These are phyloP conservation scores for Paraleonurus japonicus DNA, from an alignment of 257 asterid genomes.

Conservation along the genomic window DNA sequence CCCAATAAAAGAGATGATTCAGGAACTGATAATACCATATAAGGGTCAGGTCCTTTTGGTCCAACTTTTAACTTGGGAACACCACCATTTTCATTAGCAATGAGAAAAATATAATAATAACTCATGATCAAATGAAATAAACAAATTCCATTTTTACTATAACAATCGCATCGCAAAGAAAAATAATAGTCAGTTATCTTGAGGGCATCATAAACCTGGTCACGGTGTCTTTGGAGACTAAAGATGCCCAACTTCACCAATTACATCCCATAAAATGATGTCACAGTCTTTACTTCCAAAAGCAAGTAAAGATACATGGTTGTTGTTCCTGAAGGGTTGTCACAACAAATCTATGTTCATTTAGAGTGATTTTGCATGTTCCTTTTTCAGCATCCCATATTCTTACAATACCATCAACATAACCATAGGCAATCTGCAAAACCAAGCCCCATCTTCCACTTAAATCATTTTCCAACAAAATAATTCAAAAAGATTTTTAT, in stretches of 20 bases:
- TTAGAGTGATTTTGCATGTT: slow-evolving; percentile 81
- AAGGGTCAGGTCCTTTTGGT: slow-evolving; percentile 72
- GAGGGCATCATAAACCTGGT: slow-evolving; percentile 63
- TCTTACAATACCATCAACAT: slow-evolving; percentile 92
- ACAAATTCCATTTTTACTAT: background rate
- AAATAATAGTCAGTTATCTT: background rate
- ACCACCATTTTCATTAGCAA: slow-evolving; percentile 50
- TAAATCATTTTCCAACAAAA: background rate
- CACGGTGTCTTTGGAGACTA: slow-evolving; percentile 94
- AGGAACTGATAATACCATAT: slow-evolving; percentile 51
- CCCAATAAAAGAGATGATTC: slow-evolving; percentile 14
- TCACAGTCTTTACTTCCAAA: slow-evolving; percentile 98
- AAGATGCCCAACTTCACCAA: slow-evolving; percentile 89
- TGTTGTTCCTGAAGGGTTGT: slow-evolving; percentile 67
- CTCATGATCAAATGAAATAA: background rate
- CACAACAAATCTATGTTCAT: slow-evolving; percentile 90
- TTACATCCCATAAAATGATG: slow-evolving; percentile 89
- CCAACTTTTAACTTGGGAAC: slow-evolving; percentile 52
- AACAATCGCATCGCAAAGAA: background rate
- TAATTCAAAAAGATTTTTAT: background rate
- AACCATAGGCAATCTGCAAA: slow-evolving; percentile 87
- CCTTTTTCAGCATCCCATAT: slow-evolving; percentile 85
- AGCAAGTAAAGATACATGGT: slow-evolving; percentile 80
- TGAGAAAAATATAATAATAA: slow-evolving; percentile 19
- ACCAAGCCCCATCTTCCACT: slow-evolving; percentile 14